These are phyloP conservation scores for Calonectria henricotiae DNA, from an alignment of 2,329 filamentous ascomycete genomes.

Conservation along the genomic window DNA sequence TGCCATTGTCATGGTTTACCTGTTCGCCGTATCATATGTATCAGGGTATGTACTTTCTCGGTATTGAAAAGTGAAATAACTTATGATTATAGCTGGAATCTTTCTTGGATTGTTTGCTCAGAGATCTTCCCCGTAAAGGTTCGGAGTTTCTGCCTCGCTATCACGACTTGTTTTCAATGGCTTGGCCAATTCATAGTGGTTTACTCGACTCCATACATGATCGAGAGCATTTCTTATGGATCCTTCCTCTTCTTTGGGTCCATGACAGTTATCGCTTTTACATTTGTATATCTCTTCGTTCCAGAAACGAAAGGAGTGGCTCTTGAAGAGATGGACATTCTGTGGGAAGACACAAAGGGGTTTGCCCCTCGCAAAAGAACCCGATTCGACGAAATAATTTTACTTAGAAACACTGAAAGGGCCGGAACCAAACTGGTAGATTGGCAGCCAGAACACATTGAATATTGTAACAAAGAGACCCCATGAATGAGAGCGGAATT, in stretches of 20 bases:
- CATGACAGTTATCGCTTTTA: constrained; percentile 37
- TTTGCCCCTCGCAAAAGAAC: constrained; percentile 24
- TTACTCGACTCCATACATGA: constrained; percentile 54
- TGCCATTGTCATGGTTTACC: constrained; percentile 40
- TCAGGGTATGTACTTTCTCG: constrained; percentile 24
- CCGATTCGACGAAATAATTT: constrained; percentile 24
- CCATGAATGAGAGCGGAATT: no score
- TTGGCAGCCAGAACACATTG: neutral
- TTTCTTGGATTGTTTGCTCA: constrained; percentile 46
- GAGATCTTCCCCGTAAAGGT: constrained; percentile 53
- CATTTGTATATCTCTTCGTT: constrained; percentile 42
- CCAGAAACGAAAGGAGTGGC: constrained; percentile 50
- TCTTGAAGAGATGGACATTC: constrained; percentile 52
- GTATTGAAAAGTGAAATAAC: neutral
- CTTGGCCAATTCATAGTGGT: constrained; percentile 54
- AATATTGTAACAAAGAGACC: neutral
- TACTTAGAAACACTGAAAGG: constrained; percentile 13
- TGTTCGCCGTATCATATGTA: constrained; percentile 37
- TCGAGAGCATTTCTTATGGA: constrained; percentile 42
- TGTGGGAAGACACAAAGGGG: constrained; percentile 40
- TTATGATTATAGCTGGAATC: constrained; percentile 33
- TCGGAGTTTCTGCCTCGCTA: constrained; percentile 51
- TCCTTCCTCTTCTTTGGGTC: constrained; percentile 43
- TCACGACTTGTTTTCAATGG: constrained; percentile 54
- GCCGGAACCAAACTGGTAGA: neutral